A percentile compares a stretch with the other conserved stretches of the same genome.
Conservation (phyloP, 2,329 filamentous ascomycete genomes). For the Pseudogymnoascus sp. region DNA sequence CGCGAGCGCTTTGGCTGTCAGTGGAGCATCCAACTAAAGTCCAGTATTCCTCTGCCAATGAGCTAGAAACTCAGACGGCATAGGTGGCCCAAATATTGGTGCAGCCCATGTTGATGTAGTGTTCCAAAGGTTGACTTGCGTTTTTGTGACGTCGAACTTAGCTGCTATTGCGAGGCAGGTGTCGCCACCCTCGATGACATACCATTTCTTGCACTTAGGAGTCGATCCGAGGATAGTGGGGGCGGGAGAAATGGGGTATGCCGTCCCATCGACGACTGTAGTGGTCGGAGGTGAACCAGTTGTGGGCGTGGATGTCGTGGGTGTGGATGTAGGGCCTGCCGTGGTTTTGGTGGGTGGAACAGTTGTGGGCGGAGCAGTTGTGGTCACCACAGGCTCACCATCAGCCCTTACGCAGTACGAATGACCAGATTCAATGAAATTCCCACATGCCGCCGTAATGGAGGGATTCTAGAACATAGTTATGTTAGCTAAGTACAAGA, state of each 20-base stretch:
- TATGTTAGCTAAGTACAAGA: no score
- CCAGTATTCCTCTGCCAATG: not conserved
- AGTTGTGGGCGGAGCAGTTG: no score
- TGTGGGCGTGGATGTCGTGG: not conserved
- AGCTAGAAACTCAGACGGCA: constrained; percentile 9
- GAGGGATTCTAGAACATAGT: no score
- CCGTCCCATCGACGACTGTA: not conserved
- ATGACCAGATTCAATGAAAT: no score
- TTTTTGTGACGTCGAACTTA: not conserved
- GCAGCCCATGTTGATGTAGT: constrained; percentile 8
- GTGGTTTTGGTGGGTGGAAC: no score
- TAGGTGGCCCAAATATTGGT: constrained; percentile 4
- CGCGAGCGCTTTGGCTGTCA: not conserved
- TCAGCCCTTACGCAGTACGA: no score
- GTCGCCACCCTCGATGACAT: not conserved
- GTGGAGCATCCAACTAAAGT: not conserved
- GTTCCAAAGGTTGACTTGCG: constrained; percentile 3
- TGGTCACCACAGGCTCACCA: no score
- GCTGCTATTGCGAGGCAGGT: not conserved
- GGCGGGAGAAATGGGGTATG: constrained; percentile 2
- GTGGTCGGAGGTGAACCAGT: not conserved
- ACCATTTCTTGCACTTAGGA: constrained; percentile 6
- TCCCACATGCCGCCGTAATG: no score
- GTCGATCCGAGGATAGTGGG: not conserved
- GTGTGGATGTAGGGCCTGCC: no score